These are phyloP conservation scores for Aspergillus steynii DNA, from an alignment of 495 filamentous ascomycete genomes.

Conservation along the genomic window DNA sequence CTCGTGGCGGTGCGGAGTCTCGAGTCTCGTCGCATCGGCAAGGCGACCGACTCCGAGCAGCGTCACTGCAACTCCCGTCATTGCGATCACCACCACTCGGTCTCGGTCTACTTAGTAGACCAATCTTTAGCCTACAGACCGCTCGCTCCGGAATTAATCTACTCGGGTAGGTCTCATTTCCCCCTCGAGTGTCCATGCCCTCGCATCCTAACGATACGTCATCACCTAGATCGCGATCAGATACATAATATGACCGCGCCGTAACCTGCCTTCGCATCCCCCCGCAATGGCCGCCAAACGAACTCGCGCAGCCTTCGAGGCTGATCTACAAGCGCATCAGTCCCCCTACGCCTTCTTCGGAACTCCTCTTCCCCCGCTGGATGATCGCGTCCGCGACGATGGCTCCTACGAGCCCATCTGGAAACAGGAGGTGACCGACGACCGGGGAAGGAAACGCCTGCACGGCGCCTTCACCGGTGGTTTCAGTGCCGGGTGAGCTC, in stretches of 20 bases:
- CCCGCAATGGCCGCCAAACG: conserved; percentile 71
- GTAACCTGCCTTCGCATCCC: neutral
- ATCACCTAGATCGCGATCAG: neutral
- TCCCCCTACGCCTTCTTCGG: conserved; percentile 83
- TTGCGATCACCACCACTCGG: too few relatives aligned
- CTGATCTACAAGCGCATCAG: conserved; percentile 69
- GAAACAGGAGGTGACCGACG: conserved; percentile 97
- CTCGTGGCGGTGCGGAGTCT: too few relatives aligned
- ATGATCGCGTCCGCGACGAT: conserved; percentile 80
- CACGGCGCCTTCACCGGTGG: conserved; percentile 98
- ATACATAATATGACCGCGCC: neutral
- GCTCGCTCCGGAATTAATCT: neutral
- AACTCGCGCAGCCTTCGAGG: conserved; percentile 73
- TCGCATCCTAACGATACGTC: conserved; percentile 5
- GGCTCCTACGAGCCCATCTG: conserved; percentile 91
- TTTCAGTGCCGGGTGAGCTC: conserved; percentile 85
- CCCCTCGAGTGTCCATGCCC: neutral
- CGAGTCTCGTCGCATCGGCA: too few relatives aligned
- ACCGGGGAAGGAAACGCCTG: conserved; percentile 84
- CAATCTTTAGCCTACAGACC: too few relatives aligned
- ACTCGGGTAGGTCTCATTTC: neutral
- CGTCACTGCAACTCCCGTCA: neutral
- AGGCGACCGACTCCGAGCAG: too few relatives aligned
- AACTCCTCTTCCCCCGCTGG: conserved; percentile 79
- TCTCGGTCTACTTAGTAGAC: too few relatives aligned